These are phyloP conservation scores for Plasmodium ovale DNA, from an alignment of 169 alveolate species.

Conservation along the genomic window DNA sequence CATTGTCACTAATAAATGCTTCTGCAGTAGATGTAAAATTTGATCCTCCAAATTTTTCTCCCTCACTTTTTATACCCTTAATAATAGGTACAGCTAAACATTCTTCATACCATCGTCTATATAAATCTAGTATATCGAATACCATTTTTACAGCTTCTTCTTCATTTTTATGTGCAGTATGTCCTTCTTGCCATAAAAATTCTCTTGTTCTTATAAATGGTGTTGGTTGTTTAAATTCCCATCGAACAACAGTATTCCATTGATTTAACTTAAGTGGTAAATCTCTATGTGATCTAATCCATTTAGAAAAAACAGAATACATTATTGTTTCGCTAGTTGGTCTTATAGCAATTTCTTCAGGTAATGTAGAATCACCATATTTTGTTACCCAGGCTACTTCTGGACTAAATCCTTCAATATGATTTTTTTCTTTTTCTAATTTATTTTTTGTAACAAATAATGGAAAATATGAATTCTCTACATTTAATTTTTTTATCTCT, in stretches of 20 bases:
- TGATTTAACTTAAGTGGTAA: constrained; percentile 98
- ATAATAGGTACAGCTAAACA: constrained; percentile 98
- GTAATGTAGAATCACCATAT: constrained; percentile 94
- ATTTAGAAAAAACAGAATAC: constrained; percentile 98
- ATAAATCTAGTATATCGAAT: constrained; percentile 91
- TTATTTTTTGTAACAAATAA: constrained; percentile 95
- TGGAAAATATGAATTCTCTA: constrained; percentile 96
- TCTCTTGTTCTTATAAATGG: constrained; percentile 99
- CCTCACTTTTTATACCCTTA: constrained; percentile 97
- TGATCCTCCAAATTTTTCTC: constrained; percentile 99
- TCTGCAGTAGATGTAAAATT: constrained; percentile 97
- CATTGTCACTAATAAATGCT: constrained; percentile 97
- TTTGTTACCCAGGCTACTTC: constrained; percentile 99
- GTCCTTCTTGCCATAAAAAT: constrained; percentile 99
- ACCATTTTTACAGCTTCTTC: constrained; percentile 96
- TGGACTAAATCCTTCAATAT: constrained; percentile 99
- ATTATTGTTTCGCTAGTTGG: constrained; percentile 99
- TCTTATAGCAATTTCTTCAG: constrained; percentile 98
- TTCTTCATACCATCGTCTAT: constrained; percentile 95
- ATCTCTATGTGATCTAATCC: constrained; percentile 99
- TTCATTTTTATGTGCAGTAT: constrained; percentile 98
- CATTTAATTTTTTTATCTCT: constrained; percentile 90
- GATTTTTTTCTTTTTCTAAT: constrained; percentile 97
- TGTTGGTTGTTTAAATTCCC: constrained; percentile 99
- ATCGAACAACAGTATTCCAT: constrained; percentile 98